Evolutionary conservation across 495 filamentous ascomycete genomes (phyloP).

Genomic region (Talaromyces liani): DNA sequence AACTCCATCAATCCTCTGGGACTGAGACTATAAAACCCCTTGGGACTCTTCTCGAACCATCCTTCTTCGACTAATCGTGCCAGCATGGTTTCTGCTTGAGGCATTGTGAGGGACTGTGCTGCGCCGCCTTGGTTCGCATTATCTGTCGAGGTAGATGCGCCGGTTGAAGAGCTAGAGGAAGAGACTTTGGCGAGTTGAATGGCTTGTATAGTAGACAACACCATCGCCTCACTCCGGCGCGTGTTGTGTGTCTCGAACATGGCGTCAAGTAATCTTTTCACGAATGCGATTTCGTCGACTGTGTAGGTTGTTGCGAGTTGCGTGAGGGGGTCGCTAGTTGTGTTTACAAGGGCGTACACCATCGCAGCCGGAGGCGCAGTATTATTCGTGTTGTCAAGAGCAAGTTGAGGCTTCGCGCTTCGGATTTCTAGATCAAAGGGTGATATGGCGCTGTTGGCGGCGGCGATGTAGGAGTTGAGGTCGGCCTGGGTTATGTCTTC

Average conservation of each 20-base stretch:
- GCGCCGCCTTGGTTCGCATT: conserved; percentile 29
- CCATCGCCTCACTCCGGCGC: conserved; percentile 66
- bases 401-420: conserved; percentile 55
- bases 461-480: conserved; percentile 58
- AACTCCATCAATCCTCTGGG: conserved; percentile 80
- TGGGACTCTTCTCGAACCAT: conserved; percentile 70
- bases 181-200: conserved; percentile 34
- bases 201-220: conserved; percentile 69
- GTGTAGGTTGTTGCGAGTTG: conserved; percentile 79
- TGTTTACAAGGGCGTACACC: conserved; percentile 79
- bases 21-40: conserved; percentile 66
- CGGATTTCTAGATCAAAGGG: conserved; percentile 84
- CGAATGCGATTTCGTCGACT: conserved; percentile 81
- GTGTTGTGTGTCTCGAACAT: conserved; percentile 91
- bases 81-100: conserved; percentile 68
- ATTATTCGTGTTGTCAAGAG: not conserved
- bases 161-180: too few species aligned
- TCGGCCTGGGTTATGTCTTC: conserved; percentile 61
- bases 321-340: conserved; percentile 70
- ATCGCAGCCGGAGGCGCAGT: conserved; percentile 15
- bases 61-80: conserved; percentile 64
- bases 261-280: conserved; percentile 80
- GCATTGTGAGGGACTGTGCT: conserved; percentile 58
- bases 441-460: conserved; percentile 63
- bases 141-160: not conserved